These are phyloP conservation scores for Torrubiella hemipterigena DNA, from an alignment of 2,329 filamentous ascomycete genomes.

Conservation along the genomic window DNA sequence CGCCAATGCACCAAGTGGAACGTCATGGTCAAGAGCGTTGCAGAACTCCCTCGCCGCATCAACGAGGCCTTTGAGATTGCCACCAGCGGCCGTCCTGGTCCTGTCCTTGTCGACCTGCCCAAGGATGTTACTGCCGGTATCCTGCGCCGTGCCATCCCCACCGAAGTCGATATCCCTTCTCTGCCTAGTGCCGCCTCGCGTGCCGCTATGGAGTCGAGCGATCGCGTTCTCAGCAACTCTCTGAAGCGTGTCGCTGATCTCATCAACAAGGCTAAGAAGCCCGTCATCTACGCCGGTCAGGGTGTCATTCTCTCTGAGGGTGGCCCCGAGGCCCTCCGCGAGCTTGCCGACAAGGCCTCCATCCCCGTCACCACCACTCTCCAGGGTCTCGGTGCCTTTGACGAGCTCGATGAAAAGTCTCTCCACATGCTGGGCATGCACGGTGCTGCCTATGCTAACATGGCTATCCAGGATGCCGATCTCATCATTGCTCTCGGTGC, in stretches of 20 bases:
- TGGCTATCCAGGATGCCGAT: slow-evolving; percentile 95
- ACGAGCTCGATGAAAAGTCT: slow-evolving; percentile 87
- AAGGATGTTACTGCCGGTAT: slow-evolving; percentile 91
- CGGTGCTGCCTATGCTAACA: slow-evolving; percentile 92
- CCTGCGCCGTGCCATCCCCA: slow-evolving; percentile 73
- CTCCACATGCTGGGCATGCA: slow-evolving; percentile 99
- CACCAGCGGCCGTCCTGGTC: slow-evolving; percentile 83
- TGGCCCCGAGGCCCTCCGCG: slow-evolving; percentile 67
- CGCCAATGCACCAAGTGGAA: slow-evolving; percentile 98
- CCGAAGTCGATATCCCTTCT: slow-evolving; percentile 57
- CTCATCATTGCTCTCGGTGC: slow-evolving; percentile 89
- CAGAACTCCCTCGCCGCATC: slow-evolving; percentile 83
- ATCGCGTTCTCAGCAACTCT: slow-evolving; percentile 60
- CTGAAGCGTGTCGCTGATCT: slow-evolving; percentile 69
- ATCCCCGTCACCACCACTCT: slow-evolving; percentile 95
- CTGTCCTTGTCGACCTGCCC: slow-evolving; percentile 88
- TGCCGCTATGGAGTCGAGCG: slow-evolving; percentile 61
- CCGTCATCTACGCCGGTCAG: slow-evolving; percentile 88
- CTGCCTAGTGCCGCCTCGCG: slow-evolving; percentile 79
- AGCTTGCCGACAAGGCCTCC: slow-evolving; percentile 77
- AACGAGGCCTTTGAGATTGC: slow-evolving; percentile 98
- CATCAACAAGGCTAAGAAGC: slow-evolving; percentile 84
- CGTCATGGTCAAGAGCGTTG: slow-evolving; percentile 92
- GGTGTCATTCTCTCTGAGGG: slow-evolving; percentile 73
- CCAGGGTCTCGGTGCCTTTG: slow-evolving; percentile 82